Base-by-base conservation (phyloP, 805 yeast genomes). In the Candida caryicola region DNA sequence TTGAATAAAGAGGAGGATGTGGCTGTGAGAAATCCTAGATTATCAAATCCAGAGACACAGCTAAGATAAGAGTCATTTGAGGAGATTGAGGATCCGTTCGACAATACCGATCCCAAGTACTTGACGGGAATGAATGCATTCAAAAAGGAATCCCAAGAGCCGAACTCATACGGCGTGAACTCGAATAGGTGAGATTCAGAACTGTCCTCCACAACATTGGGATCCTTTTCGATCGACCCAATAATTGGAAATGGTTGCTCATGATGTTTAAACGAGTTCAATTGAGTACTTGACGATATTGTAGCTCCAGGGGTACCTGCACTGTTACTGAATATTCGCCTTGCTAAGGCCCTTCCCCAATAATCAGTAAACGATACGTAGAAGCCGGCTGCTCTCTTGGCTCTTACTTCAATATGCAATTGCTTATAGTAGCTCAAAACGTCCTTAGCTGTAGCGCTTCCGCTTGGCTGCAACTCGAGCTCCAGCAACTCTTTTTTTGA, bases 1-100 rank as follows among this genome's bases (percentile, higher is more conserved):
- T 77, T 81, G 61, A 81, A 81, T 17, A 81, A 55, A 0, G 84
- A 76, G 0, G 86, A 80, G 0, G 85, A 79, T 0, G 85, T 77
- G 0, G 79, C 86, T 0, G 80, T 71, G 4, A 81, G 64, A 45
- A 78, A 79, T 0, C 81, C 81, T 27, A 74, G 63, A 46, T 78
- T 77, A 47, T 81, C 86, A 48, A 70, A 78, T 3, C 78, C 81
- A 1, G 64, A 55, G 16, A 68, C 59, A 49, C 88, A 81, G 2
- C 63, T 39, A n/a, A n/a, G n/a, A n/a, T n/a, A n/a, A 0, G 70
- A 50, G 5, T 41, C 44, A 26, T 50, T 52, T 1, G 49, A 35
- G 27, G 51, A 52, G 1, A 44, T 38, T 0, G 80, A 64, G 8
- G 40, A 44, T 0, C 85, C 85, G 32, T 68, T 59, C 17, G 44